Conservation (phyloP, 1,284 basidiomycete genomes). For the Vanrija humicola region DNA sequence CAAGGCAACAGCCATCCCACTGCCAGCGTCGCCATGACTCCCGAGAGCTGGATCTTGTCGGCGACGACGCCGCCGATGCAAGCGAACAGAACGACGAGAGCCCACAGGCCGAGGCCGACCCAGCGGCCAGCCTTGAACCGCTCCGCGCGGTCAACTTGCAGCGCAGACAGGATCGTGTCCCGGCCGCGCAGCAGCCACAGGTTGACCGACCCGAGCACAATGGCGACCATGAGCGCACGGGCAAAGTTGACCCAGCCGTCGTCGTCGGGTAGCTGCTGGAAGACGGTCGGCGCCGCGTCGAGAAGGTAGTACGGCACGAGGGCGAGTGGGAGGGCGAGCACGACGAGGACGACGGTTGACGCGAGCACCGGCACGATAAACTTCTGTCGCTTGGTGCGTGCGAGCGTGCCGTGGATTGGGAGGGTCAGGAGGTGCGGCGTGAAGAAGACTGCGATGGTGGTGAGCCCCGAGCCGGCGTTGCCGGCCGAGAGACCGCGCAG, state of each 20-base stretch:
- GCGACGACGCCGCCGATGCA: constrained; percentile 40
- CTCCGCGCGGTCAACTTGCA: constrained; percentile 39
- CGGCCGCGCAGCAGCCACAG: constrained; percentile 45
- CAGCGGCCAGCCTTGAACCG: constrained; percentile 37
- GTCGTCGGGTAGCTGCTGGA: constrained; percentile 32
- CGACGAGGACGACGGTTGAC: constrained; percentile 32
- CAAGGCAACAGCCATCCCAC: constrained; percentile 49
- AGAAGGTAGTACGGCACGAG: constrained; percentile 51
- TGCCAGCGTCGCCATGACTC: constrained; percentile 40
- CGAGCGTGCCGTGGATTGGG: constrained; percentile 40
- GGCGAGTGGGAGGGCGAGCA: constrained; percentile 44
- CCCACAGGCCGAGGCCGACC: constrained; percentile 44
- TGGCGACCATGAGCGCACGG: constrained; percentile 36
- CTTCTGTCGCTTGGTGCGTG: constrained; percentile 34
- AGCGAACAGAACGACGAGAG: constrained; percentile 30
- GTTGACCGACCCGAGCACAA: constrained; percentile 36
- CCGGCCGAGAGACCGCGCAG: constrained; percentile 27
- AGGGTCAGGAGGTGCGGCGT: constrained; percentile 48
- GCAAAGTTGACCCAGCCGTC: constrained; percentile 48
- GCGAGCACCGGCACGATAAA: constrained; percentile 43
- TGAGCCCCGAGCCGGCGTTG: constrained; percentile 40
- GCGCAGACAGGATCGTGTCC: constrained; percentile 36
- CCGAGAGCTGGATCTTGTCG: constrained; percentile 44
- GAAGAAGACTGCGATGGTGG: constrained; percentile 45
- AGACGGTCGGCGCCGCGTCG: constrained; percentile 26